Evolutionary conservation across 192 early-diverging fungal species (phyloP), one percentile per base, ranked within the genome.

Genomic region (Backusella liffmaniae): DNA sequence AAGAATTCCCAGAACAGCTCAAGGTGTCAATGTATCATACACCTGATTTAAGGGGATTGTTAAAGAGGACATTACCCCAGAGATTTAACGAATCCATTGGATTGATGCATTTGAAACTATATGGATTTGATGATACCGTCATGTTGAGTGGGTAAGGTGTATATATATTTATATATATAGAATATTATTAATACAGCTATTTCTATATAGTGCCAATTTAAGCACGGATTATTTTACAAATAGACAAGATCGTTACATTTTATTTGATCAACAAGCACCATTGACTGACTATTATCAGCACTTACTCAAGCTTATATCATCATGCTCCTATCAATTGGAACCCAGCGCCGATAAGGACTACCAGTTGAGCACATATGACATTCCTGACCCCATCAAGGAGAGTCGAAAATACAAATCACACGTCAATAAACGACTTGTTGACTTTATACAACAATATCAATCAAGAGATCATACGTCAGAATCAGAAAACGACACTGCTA

Each of bases 51-150:
- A 89, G 77, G 16, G 91, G 91, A 8, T 3, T 91, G 46, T 80
- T 90, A 53, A 95, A 95, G 76, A 82, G 85, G 46, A 67, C 90
- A 34, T 87, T 95, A 75, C 96, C 96, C 26, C 90, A 88, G 76
- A 75, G 98, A 51, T 96, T 96, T 76, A 98, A 96, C 79, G 98
- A 99, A 83, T 90, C 87, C 6, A 91, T 98, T 82, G 98, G 96
- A 0, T 82, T 99, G 74, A 93, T 95, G 90, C 98, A 99, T 77
- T 91, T 98, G 74, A 99, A 99, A 81, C 85, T 90, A 7, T 98
- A 96, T 81, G 84, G 92, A 2, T 96, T 97, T 82, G 97, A 99
- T 80, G 89, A 97, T 76, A 80, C 86, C 21, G 82, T 94, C 32
- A 88, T 96, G 49, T 85, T 99, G 66, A 92, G 90, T 67, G 94